Evolutionary conservation across 164 flowering plant genomes (phyloP), one percentile per base, ranked within the genome.

Genomic region (Berberis thunbergii): DNA sequence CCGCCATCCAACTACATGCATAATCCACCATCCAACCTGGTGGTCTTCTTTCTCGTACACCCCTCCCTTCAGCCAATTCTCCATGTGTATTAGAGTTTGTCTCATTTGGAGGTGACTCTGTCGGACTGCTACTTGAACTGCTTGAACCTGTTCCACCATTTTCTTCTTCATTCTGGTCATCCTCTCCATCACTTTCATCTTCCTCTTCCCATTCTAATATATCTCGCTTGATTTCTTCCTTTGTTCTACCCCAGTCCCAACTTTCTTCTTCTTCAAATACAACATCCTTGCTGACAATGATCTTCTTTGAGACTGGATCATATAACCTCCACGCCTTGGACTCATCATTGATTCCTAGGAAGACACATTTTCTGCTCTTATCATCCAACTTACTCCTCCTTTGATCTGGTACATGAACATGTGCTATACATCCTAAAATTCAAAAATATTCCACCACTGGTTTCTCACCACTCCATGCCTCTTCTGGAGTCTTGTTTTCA

Each of bases 401-500:
- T 4, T 56, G 59, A 8, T 56, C 42, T 13, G 41, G 59, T 2
- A 26, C 9, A 8, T 56, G 59, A 56, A 8, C 59, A 56, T 56
- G 59, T 2, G 59, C 54, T 49, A 49, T 49, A 8, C 54, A 49
- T 8, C 54, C 54, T 6, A 38, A 54, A 2, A 54, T 54, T 58
- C 61, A 3, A 26, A 58, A 58, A 58, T 58, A 58, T 2, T 61
- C 63, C 45, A 58, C 61, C 9, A 11, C 9, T 1, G 61, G 45
- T 41, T 61, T 61, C 63, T 4, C 43, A 61, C 52, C 63, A 61
- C 63, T 61, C 63, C 63, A 61, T 61, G 45, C 61, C 9, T 58
- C 61, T 11, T 58, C 45, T 41, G 6, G 45, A 61, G 63, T 45
- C 5, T 41, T 41, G 7, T 58, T 43, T 46, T 56, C 42, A 26